Percentiles rank a stretch among this genome's conserved stretches.
Conservation (phyloP, 208 protist genomes). For the Crithidia mellificae region DNA sequence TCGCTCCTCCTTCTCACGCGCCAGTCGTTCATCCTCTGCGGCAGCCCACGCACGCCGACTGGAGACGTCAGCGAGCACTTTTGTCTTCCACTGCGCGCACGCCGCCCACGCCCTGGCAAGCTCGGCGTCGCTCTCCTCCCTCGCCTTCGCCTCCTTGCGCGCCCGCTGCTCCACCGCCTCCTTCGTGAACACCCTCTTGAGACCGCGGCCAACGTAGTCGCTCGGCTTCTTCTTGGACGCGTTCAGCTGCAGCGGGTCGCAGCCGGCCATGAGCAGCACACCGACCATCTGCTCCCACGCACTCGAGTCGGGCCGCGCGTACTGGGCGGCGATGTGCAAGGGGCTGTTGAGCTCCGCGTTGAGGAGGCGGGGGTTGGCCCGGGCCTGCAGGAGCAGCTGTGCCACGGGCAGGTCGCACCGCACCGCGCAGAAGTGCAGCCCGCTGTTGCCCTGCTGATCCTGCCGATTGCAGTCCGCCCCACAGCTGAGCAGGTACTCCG, state of each 20-base stretch:
- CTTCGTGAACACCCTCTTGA: conserved; percentile 79
- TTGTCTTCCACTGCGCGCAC: conserved; percentile 31
- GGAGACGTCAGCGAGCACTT: conserved; percentile 24
- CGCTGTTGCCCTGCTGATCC: conserved; percentile 77
- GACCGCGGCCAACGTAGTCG: conserved; percentile 76
- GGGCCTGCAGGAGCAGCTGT: conserved; percentile 66
- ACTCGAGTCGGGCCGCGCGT: conserved; percentile 77
- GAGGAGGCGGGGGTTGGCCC: conserved; percentile 57
- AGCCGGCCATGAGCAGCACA: conserved; percentile 69
- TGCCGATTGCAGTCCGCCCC: conserved; percentile 69
- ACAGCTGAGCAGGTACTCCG: conserved; percentile 73
- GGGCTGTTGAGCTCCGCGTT: conserved; percentile 84
- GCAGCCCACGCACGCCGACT: conserved; percentile 18
- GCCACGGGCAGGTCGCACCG: conserved; percentile 82
- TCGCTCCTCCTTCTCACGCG: conserved; percentile 69
- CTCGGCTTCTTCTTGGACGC: conserved; percentile 76
- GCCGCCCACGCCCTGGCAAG: conserved; percentile 28
- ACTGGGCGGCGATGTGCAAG: conserved; percentile 79
- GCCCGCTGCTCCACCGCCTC: conserved; percentile 63
- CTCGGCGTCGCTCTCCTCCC: conserved; percentile 32
- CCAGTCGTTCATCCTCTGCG: conserved; percentile 68
- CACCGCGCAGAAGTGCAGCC: conserved; percentile 87
- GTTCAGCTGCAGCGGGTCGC: conserved; percentile 76
- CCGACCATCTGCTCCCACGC: conserved; percentile 85
- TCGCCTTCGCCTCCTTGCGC: conserved; percentile 34